A percentile compares a stretch with the other conserved stretches of the same genome.
Evolutionary conservation across 208 protist genomes (phyloP).

Genomic region (Wallacemonas sp.): DNA sequence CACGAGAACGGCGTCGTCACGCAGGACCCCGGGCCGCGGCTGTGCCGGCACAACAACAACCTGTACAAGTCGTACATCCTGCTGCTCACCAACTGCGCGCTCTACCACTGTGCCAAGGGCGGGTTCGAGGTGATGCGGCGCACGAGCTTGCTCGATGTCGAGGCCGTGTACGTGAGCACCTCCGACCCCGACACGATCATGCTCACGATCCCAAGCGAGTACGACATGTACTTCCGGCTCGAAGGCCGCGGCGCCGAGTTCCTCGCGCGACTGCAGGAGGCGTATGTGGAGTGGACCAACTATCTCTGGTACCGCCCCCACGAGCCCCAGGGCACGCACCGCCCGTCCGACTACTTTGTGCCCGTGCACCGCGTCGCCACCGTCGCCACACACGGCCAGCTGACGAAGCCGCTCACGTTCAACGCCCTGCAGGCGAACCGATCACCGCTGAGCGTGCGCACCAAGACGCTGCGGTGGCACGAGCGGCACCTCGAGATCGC

Average conservation of each 20-base stretch:
- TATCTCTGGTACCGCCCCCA: constrained; percentile 39
- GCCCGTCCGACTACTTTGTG: constrained; percentile 33
- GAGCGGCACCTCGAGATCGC: constrained; percentile 38
- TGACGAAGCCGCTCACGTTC: constrained; percentile 54
- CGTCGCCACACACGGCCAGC: constrained; percentile 33
- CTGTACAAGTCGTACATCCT: constrained; percentile 61
- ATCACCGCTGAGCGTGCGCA: constrained; percentile 36
- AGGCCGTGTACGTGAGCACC: constrained; percentile 33
- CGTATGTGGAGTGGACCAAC: constrained; percentile 61
- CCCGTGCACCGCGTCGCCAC: constrained; percentile 29
- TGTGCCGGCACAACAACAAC: constrained; percentile 46
- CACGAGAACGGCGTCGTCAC: constrained; percentile 26
- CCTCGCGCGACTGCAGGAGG: constrained; percentile 51
- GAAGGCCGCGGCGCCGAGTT: constrained; percentile 56
- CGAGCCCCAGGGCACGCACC: constrained; percentile 33
- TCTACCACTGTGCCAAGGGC: constrained; percentile 67
- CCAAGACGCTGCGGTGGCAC: constrained; percentile 39
- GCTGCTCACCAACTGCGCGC: constrained; percentile 63
- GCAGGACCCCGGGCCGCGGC: constrained; percentile 30
- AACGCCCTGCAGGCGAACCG: constrained; percentile 48
- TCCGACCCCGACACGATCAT: constrained; percentile 57
- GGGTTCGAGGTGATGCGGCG: constrained; percentile 56
- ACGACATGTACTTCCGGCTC: constrained; percentile 70
- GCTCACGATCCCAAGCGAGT: constrained; percentile 54
- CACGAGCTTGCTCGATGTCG: constrained; percentile 49